A percentile compares a stretch with the other conserved stretches of the same genome.
Evolutionary conservation across 371 early-diverging fungal genomes (phyloP).

Genomic region (Mortierella sp.): DNA sequence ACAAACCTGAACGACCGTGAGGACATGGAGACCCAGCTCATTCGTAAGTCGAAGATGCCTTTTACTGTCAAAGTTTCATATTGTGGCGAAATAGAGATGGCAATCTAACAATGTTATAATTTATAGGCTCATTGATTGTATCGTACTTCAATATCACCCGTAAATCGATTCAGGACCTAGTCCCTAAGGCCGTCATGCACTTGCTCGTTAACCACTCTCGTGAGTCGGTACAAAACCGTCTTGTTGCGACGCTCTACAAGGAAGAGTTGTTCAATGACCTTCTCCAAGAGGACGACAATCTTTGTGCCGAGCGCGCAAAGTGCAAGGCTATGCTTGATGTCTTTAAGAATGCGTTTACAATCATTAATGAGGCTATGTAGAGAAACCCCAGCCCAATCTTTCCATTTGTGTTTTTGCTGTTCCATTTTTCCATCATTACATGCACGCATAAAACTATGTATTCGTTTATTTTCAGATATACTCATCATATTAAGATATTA

Average conservation of each 20-base stretch:
- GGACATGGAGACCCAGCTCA: conserved; percentile 85
- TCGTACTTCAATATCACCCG: conserved; percentile 91
- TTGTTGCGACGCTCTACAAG: conserved; percentile 88
- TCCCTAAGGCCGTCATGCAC: conserved; percentile 96
- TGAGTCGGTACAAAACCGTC: conserved; percentile 83
- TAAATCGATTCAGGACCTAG: conserved; percentile 88
- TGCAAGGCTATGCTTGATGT: conserved; percentile 84
- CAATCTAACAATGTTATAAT: not conserved
- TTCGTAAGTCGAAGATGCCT: conserved; percentile 66
- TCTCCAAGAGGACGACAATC: conserved; percentile 82
- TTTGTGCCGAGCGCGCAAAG: conserved; percentile 81
- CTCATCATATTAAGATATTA: not conserved
- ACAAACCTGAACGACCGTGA: conserved; percentile 74
- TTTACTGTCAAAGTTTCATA: not conserved
- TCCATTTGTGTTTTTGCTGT: conserved; percentile 6
- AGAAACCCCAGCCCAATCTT: conserved; percentile 5
- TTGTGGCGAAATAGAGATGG: too few relatives aligned
- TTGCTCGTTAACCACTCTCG: conserved; percentile 83
- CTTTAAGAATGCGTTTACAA: conserved; percentile 82
- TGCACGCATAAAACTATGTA: conserved; percentile 23
- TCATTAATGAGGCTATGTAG: conserved; percentile 81
- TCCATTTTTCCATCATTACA: conserved; percentile 8
- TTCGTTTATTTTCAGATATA: not conserved
- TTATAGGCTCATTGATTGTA: conserved; percentile 74
- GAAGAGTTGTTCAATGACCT: conserved; percentile 79